Base-by-base conservation (phyloP, 2,329 filamentous ascomycete species). In the Macrophomina pseudophaseolina region DNA sequence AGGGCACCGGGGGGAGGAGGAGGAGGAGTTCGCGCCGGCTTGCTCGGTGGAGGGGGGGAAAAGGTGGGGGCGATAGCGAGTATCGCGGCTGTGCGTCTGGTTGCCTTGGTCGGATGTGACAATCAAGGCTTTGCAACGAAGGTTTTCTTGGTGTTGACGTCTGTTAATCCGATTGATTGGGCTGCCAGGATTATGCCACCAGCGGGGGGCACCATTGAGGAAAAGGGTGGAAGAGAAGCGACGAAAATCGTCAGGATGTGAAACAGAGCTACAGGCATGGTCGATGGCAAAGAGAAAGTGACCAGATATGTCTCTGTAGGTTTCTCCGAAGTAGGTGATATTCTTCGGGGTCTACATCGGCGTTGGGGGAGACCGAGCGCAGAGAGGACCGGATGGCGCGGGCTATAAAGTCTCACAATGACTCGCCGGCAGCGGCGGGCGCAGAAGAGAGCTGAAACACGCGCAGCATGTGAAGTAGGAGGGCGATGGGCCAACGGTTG, bases 361-460 rank as follows among this genome's bases (percentile, higher is more conserved):
- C 18, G 32, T 49, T 49, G 42, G 58, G 23, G 58, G 58, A 49
- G 42, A 12, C 58, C 58, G 58, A 49, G 32, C 11, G 32, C 16
- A 23, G 56, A 14, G 11, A 44, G 42, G 42, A 44, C 42, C 42
- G 42, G 28, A 59, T 59, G 58, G 49, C 58, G 58, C 58, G n/a
- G 58, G 32, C 40, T 62, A 62, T 62, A 62, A 62, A 62, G 58
- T 49, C 58, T 62, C 58, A 62, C 58, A 40, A 49, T 23, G 42
- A 62, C 42, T 48, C 30, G 58, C n/a, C 11, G 40, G 33, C 3
- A 5, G 35, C 16, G 38, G 35, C 16, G 53, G 32, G 8, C n/a
- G 53, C 35, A 12, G 53, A 40, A 28, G 16, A 11, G 9, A 52
- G 58, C 58, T 62, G 58, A 62, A 62, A 62, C 58, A 62, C 30